phyloP scores from a whole-genome alignment of 176 grass and related monocot genomes.

The Elaeis guineensis region DNA sequence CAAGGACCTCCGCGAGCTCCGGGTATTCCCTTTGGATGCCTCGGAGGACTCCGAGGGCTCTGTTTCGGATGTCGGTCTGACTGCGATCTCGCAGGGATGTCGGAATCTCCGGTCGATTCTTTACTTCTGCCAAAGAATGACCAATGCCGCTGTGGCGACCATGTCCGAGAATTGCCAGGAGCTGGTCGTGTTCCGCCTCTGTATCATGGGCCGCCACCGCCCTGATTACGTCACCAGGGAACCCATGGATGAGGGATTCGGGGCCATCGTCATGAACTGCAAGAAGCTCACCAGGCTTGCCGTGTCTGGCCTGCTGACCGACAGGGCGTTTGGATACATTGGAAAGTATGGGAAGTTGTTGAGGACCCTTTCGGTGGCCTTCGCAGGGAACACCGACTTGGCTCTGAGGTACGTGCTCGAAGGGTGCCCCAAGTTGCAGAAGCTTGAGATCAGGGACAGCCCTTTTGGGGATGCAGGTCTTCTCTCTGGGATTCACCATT shows the following conservation, averaged over 20 bases:
- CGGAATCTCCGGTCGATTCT: constrained; percentile 56
- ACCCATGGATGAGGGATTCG: constrained; percentile 90
- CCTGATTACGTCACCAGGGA: constrained; percentile 50
- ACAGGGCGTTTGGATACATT: constrained; percentile 77
- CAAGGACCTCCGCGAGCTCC: constrained; percentile 65
- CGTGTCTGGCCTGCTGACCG: constrained; percentile 68
- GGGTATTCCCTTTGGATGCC: constrained; percentile 57
- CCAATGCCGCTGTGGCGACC: constrained; percentile 58
- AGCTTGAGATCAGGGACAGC: constrained; percentile 94
- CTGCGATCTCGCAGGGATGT: constrained; percentile 70
- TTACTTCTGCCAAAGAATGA: constrained; percentile 95
- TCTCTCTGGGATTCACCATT: constrained; percentile 66
- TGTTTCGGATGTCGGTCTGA: constrained; percentile 62
- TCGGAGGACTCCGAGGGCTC: constrained; percentile 71
- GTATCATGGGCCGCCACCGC: constrained; percentile 80
- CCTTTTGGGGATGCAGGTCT: constrained; percentile 78
- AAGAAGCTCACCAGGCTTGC: constrained; percentile 82
- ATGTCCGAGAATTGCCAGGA: constrained; percentile 81
- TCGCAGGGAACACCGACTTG: constrained; percentile 68
- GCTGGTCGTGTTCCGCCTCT: constrained; percentile 72
- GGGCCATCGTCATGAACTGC: constrained; percentile 82
- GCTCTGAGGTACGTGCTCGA: constrained; percentile 56
- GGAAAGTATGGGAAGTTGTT: constrained; percentile 67
- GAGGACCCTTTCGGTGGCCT: constrained; percentile 80
- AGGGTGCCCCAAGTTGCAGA: constrained; percentile 80